Base-by-base conservation (phyloP, 2,329 filamentous ascomycete genomes). In the Bimuria novae-zelandiae region DNA sequence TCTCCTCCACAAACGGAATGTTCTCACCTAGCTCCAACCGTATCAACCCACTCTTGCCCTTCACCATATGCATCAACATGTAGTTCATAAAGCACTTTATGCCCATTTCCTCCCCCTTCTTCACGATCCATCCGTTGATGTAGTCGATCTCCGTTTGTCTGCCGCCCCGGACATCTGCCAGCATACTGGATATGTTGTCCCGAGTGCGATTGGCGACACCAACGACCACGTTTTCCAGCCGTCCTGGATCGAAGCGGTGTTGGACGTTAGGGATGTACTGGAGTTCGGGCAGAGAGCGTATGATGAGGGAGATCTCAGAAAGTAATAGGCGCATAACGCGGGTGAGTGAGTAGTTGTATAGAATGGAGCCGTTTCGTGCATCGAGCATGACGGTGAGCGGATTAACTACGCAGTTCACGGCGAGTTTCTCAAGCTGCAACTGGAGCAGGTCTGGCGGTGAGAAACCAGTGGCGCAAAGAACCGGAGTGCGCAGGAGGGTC, bases 121-220 rank as follows among this genome's bases (percentile, higher is more conserved):
- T 81, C 27, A 95, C 80, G 54, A 99, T 88, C 76, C 93, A 99
- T 0, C 92, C 93, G 70, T 95, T 97, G 61, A 93, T 83, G 65
- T 88, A 96, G 40, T 92, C 84, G 35, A 97, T 83, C 64, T 96
- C 91, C 0, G 90, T 91, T 52, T 79, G 75, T 11, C 67, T 52
- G 1, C 89, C 88, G 1, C 75, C 71, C 10, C 83, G 76, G 11
- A 92, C 77, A 63, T 88, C 84, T 48, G 82, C 80, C 5, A 89
- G 76, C 85, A 96, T 91, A 17, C 79, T 82, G 63, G 85, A 89
- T 5, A 80, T 76, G 46, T 86, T 84, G 50, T 82, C 74, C 11
- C 79, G 77, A 11, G 84, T 86, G 44, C 75, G 78, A 25, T 76
- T 66, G 19, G 82, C 79, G 3, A 89, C 76, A 48, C 77, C 79